Conservation (phyloP, 331 rosid species). For the Acacia concinna region DNA sequence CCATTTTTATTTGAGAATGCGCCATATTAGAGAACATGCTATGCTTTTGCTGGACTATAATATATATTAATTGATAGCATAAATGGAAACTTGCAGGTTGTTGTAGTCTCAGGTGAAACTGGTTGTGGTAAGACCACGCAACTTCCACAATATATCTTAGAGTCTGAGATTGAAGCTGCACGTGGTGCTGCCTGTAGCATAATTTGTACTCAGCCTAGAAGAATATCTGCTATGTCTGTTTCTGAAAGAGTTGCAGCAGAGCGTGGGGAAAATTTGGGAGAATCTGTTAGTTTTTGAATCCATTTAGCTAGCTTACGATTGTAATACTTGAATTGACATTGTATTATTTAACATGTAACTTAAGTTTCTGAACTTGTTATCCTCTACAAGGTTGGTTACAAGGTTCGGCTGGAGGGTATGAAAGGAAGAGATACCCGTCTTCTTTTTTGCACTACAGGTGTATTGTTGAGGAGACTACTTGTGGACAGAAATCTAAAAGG, state of each 20-base stretch:
- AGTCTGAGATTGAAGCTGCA: slow-evolving; percentile 80
- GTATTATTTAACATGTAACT: slow-evolving; percentile 10
- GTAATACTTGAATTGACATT: slow-evolving; percentile 20
- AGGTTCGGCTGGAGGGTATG: slow-evolving; percentile 94
- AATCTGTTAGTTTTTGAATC: slow-evolving; percentile 70
- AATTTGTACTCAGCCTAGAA: slow-evolving; percentile 94
- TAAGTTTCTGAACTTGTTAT: slow-evolving; percentile 28
- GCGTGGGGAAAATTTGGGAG: slow-evolving; percentile 94
- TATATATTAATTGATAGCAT: slow-evolving; percentile 26
- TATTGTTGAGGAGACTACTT: slow-evolving; percentile 88
- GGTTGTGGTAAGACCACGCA: slow-evolving; percentile 99
- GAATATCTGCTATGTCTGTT: slow-evolving; percentile 98
- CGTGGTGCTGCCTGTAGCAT: slow-evolving; percentile 83
- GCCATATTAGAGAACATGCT: not conserved
- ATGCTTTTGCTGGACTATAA: slow-evolving; percentile 31
- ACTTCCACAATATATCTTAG: slow-evolving; percentile 93
- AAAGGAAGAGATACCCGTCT: slow-evolving; percentile 94
- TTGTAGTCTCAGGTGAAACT: slow-evolving; percentile 91
- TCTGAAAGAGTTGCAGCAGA: slow-evolving; percentile 99
- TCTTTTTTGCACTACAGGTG: slow-evolving; percentile 96
- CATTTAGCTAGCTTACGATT: slow-evolving; percentile 28
- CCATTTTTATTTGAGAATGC: slow-evolving; percentile 22
- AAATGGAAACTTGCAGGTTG: slow-evolving; percentile 58
- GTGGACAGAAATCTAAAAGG: slow-evolving; percentile 84
- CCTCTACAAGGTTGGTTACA: slow-evolving; percentile 80